Evolutionary conservation across 768 basidiomycete genomes (phyloP).

Genomic region (Cyclocybe cylindracea): DNA sequence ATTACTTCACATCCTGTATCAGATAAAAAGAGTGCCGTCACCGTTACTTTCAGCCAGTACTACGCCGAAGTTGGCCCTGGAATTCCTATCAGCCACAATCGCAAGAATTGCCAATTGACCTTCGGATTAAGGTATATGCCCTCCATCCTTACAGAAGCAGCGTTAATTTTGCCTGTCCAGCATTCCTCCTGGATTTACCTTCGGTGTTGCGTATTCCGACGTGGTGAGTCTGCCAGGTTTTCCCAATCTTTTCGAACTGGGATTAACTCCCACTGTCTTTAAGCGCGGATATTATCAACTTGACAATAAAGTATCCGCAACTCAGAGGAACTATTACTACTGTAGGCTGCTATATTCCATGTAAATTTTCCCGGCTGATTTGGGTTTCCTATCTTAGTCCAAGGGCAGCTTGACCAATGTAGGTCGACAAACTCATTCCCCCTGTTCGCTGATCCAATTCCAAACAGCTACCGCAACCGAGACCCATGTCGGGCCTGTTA

Average conservation of each 20-base stretch:
- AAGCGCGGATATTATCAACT: slow-evolving; percentile 22
- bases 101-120: slow-evolving; percentile 16
- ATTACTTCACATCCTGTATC: background rate
- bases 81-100: slow-evolving; percentile 16
- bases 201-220: slow-evolving; percentile 10
- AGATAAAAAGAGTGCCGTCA: slow-evolving; percentile 6
- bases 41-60: slow-evolving; percentile 10
- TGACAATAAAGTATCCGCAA: slow-evolving; percentile 17
- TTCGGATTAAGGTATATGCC: slow-evolving; percentile 14
- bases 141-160: background rate
- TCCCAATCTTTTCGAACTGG: background rate
- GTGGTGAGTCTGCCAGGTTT: slow-evolving; percentile 15
- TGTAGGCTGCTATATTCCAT: slow-evolving; percentile 10
- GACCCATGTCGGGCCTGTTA: slow-evolving; percentile 10
- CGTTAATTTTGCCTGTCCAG: background rate
- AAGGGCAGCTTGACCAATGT: slow-evolving; percentile 19
- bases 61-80: slow-evolving; percentile 8
- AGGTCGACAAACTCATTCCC: background rate
- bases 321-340: slow-evolving; percentile 20
- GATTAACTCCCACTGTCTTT: background rate
- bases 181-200: slow-evolving; percentile 18
- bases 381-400: slow-evolving; percentile 11
- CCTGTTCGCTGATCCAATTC: background rate
- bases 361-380: background rate
- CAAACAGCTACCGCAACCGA: slow-evolving; percentile 10